Evolutionary conservation across 345 rosid genomes (phyloP).

Genomic region (Clausena lansium): DNA sequence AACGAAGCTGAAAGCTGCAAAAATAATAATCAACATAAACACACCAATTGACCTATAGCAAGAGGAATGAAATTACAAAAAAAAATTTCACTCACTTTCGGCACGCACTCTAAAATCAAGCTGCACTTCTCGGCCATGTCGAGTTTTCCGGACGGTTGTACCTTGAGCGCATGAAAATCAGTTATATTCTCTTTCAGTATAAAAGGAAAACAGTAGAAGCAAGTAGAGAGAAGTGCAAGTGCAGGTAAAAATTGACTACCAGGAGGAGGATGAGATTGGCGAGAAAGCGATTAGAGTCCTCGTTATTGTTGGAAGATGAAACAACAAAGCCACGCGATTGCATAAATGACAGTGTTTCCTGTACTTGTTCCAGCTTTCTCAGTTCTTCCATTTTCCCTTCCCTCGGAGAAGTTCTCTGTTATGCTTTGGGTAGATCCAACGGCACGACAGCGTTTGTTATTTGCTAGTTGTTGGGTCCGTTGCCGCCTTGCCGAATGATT

Average conservation of each 20-base stretch:
- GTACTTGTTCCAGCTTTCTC: slow-evolving; percentile 62
- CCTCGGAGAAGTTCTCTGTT: not conserved
- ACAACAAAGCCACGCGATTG: slow-evolving; percentile 34
- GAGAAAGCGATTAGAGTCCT: slow-evolving; percentile 58
- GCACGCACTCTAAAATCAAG: slow-evolving; percentile 42
- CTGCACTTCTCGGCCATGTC: slow-evolving; percentile 38
- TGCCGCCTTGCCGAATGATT: no score
- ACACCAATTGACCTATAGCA: not conserved
- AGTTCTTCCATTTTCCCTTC: slow-evolving; percentile 60
- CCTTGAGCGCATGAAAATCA: slow-evolving; percentile 27
- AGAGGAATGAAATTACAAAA: not conserved
- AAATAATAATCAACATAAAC: not conserved
- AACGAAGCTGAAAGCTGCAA: slow-evolving; percentile 47
- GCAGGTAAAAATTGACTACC: slow-evolving; percentile 29
- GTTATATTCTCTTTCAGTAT: not conserved
- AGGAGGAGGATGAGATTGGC: slow-evolving; percentile 54
- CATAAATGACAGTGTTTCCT: slow-evolving; percentile 50
- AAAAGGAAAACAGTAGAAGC: not conserved
- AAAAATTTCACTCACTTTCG: slow-evolving; percentile 43
- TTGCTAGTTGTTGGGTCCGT: no score
- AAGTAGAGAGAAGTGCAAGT: not conserved
- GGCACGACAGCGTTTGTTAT: not conserved
- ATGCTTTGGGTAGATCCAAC: not conserved
- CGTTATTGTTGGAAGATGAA: slow-evolving; percentile 22
- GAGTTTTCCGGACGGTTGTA: slow-evolving; percentile 69